These are phyloP conservation scores for Pyricularia grisea DNA, from an alignment of 2,329 filamentous ascomycete species.

Conservation along the genomic window DNA sequence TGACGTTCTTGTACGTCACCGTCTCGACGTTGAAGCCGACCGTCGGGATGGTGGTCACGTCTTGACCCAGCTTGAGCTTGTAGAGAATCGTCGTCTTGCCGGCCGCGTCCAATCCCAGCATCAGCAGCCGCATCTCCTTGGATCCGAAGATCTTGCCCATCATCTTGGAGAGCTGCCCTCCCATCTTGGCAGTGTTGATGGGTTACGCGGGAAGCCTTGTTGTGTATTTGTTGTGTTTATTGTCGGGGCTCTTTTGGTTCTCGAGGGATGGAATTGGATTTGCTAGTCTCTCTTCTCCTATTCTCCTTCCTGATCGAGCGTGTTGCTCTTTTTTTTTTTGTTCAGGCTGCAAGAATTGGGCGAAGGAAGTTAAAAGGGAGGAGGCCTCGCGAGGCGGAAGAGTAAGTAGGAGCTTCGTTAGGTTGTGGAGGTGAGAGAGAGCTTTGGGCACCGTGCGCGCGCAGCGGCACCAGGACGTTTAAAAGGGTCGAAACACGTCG, in stretches of 20 bases:
- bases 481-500: background rate
- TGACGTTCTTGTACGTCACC: constrained; percentile 98
- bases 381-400: background rate
- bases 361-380: too few relatives aligned
- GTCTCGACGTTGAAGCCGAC: constrained; percentile 99
- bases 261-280: too few relatives aligned
- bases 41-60: constrained; percentile 95
- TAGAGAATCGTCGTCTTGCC: constrained; percentile 99
- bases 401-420: background rate
- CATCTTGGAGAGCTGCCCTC: constrained; percentile 87
- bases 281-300: background rate
- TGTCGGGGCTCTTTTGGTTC: background rate
- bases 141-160: constrained; percentile 99
- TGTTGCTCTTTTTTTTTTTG: background rate
- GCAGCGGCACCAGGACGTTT: background rate
- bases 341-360: too few relatives aligned
- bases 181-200: constrained; percentile 55
- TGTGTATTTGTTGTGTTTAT: background rate
- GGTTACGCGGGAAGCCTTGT: background rate
- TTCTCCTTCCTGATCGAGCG: background rate
- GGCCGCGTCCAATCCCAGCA: constrained; percentile 95
- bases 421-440: background rate
- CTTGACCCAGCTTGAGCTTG: constrained; percentile 97
- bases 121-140: constrained; percentile 97
- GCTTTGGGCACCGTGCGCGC: background rate